A percentile compares a stretch with the other conserved stretches of the same genome.
phyloP scores from a whole-genome alignment of 1,284 basidiomycete species.

The Mycena sp. region DNA sequence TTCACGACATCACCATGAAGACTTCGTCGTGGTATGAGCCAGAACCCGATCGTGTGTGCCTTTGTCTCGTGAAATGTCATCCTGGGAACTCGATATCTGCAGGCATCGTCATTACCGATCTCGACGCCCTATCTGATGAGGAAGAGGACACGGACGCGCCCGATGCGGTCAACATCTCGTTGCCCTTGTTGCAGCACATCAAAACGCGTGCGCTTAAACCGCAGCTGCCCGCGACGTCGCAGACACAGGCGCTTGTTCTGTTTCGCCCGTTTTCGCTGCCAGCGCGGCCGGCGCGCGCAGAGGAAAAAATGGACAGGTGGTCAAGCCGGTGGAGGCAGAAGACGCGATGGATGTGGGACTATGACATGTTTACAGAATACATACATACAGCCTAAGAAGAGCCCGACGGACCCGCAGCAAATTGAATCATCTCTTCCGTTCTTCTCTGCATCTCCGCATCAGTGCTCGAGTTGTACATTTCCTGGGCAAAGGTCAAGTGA shows the following conservation, averaged over 20 bases:
- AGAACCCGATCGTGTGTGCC: slow-evolving; percentile 70
- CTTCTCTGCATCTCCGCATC: slow-evolving; percentile 52
- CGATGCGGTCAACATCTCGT: slow-evolving; percentile 45
- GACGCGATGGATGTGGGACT: slow-evolving; percentile 71
- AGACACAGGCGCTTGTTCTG: slow-evolving; percentile 65
- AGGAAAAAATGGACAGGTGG: background rate
- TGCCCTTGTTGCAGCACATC: slow-evolving; percentile 58
- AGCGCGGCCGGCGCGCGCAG: background rate
- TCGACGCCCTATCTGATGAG: slow-evolving; percentile 58
- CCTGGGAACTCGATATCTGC: slow-evolving; percentile 16
- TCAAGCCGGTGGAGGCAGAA: slow-evolving; percentile 40
- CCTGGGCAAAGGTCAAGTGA: slow-evolving; percentile 46
- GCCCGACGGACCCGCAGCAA: slow-evolving; percentile 46
- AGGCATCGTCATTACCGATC: slow-evolving; percentile 72
- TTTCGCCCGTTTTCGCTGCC: slow-evolving; percentile 54
- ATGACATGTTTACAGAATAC: slow-evolving; percentile 18
- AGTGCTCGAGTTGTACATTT: slow-evolving; percentile 49
- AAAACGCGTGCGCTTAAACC: slow-evolving; percentile 36
- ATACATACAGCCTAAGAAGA: slow-evolving; percentile 28
- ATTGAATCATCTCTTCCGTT: slow-evolving; percentile 59
- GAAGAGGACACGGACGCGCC: slow-evolving; percentile 40
- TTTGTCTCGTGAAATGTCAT: background rate
- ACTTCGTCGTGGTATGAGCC: slow-evolving; percentile 72
- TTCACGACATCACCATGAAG: slow-evolving; percentile 67
- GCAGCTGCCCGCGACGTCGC: slow-evolving; percentile 32